phyloP scores from a whole-genome alignment of 73 alveolate genomes.

The Paramecium biaurelia region DNA sequence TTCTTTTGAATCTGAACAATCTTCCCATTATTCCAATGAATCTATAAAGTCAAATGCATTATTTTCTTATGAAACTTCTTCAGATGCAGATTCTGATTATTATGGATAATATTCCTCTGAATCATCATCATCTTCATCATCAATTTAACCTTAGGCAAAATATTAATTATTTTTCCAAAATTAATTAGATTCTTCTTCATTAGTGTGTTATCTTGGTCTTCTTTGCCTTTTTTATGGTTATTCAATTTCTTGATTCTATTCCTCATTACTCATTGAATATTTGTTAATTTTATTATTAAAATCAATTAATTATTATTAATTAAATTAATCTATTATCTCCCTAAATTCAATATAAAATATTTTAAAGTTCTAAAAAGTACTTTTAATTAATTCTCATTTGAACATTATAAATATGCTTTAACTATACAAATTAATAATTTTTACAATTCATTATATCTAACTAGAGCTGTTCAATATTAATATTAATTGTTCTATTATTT shows the following conservation, averaged over 20 bases:
- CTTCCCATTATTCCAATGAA: slow-evolving; percentile 42
- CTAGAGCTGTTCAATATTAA: too few species aligned
- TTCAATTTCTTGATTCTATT: neutral
- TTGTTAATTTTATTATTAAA: neutral
- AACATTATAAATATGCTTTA: neutral
- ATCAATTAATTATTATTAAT: neutral
- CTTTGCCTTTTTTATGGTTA: neutral
- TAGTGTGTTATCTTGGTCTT: neutral
- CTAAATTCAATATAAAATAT: neutral
- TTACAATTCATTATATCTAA: neutral
- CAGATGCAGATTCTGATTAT: neutral
- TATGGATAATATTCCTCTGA: slow-evolving; percentile 25
- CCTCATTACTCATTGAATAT: neutral
- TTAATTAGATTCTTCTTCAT: neutral
- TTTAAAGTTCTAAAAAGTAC: neutral
- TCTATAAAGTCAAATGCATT: neutral
- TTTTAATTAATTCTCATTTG: too few species aligned
- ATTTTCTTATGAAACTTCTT: neutral
- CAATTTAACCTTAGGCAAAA: neutral
- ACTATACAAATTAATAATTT: too few species aligned
- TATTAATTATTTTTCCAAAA: slow-evolving; percentile 13
- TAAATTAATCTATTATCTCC: neutral
- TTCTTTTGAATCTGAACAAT: neutral
- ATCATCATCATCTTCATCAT: slow-evolving; percentile 36
- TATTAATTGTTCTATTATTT: neutral